Evolutionary conservation across 805 yeast species (phyloP).

Genomic region (Ogataea kodamae): DNA sequence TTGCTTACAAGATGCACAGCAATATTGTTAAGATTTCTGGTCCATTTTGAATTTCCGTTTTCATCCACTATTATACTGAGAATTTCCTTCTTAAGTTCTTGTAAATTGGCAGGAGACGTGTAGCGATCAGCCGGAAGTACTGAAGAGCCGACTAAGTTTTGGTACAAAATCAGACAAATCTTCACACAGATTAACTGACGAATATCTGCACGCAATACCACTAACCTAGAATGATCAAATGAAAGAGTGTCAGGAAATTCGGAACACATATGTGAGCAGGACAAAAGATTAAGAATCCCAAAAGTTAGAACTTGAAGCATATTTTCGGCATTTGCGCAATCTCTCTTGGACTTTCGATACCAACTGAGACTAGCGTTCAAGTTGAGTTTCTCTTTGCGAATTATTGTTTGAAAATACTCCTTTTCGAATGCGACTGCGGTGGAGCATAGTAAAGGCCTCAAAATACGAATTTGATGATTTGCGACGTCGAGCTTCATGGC

Average conservation of each 20-base stretch:
- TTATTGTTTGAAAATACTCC: slow-evolving; percentile 64
- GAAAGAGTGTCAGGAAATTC: slow-evolving; percentile 82
- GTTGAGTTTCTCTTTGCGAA: slow-evolving; percentile 54
- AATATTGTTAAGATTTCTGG: slow-evolving; percentile 70
- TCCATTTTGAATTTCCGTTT: slow-evolving; percentile 87
- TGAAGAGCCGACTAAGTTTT: slow-evolving; percentile 52
- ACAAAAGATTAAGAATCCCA: slow-evolving; percentile 59
- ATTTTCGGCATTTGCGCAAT: slow-evolving; percentile 15
- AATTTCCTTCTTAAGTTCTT: slow-evolving; percentile 62
- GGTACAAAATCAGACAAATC: slow-evolving; percentile 67
- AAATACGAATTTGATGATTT: slow-evolving; percentile 83
- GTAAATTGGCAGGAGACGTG: slow-evolving; percentile 37
- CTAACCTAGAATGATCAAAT: slow-evolving; percentile 78
- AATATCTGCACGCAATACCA: slow-evolving; percentile 77
- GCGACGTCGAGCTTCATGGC: slow-evolving; percentile 96
- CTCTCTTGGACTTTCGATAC: slow-evolving; percentile 44
- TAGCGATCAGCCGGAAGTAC: slow-evolving; percentile 33
- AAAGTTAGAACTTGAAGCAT: slow-evolving; percentile 38
- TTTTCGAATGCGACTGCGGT: slow-evolving; percentile 87
- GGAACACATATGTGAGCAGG: slow-evolving; percentile 75
- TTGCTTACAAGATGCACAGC: slow-evolving; percentile 62
- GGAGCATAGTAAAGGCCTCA: slow-evolving; percentile 79
- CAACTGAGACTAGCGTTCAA: slow-evolving; percentile 61
- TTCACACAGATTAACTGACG: slow-evolving; percentile 80
- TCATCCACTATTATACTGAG: slow-evolving; percentile 79